Conservation (phyloP, 2,329 filamentous ascomycete species). For the Cladosporium sp. region DNA sequence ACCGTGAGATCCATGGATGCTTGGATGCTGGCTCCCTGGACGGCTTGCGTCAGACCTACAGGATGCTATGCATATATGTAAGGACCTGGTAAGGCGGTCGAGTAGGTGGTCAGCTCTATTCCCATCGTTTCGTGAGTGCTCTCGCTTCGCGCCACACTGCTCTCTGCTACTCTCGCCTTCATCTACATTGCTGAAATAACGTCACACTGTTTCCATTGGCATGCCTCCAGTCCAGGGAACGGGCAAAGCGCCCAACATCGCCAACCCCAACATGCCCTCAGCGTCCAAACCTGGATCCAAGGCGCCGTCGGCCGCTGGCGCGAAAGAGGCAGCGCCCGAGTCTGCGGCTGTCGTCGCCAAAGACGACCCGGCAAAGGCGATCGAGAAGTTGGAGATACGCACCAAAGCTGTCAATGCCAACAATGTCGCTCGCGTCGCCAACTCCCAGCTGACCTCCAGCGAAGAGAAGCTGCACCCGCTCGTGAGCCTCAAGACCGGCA, state of each 20-base stretch:
- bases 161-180: no score
- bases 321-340: conserved; percentile 10
- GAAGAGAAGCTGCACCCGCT: conserved; percentile 27
- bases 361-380: conserved; percentile 21
- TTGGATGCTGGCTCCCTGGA: not conserved
- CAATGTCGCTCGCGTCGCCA: conserved; percentile 29
- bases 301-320: conserved; percentile 11
- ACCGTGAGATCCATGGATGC: not conserved
- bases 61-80: not conserved
- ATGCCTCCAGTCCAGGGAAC: conserved; percentile 10
- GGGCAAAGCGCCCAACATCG: conserved; percentile 9
- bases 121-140: not conserved
- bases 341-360: conserved; percentile 14
- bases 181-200: no score
- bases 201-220: not conserved
- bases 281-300: conserved; percentile 15
- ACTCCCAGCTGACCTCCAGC: conserved; percentile 24
- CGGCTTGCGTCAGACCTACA: conserved; percentile 8
- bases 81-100: not conserved
- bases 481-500: conserved; percentile 26
- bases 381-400: conserved; percentile 26
- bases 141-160: no score
- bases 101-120: not conserved
- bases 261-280: conserved; percentile 12
- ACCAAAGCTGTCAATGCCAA: conserved; percentile 27